Evolutionary conservation across 805 yeast genomes (phyloP).

Genomic region (Barnettozyma botsteinii): DNA sequence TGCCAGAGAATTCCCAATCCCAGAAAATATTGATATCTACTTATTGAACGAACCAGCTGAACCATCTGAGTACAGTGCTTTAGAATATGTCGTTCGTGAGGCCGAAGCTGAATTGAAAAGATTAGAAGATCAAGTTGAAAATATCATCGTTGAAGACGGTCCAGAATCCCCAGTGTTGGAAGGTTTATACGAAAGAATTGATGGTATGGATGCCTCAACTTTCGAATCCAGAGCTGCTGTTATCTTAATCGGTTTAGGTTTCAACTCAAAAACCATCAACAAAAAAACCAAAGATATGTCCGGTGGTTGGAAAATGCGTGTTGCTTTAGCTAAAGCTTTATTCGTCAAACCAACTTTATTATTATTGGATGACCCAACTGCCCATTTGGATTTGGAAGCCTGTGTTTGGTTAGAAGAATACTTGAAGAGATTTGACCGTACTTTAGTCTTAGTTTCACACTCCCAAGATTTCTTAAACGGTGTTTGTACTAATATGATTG

Average conservation of each 20-base stretch:
- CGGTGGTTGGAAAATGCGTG: slow-evolving; percentile 99
- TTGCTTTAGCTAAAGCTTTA: slow-evolving; percentile 94
- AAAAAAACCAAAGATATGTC: slow-evolving; percentile 98
- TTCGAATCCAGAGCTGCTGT: slow-evolving; percentile 96
- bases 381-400: slow-evolving; percentile 98
- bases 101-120: slow-evolving; percentile 91
- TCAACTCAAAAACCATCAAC: slow-evolving; percentile 77
- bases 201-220: slow-evolving; percentile 91
- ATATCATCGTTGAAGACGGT: slow-evolving; percentile 82
- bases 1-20: slow-evolving; percentile 93
- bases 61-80: slow-evolving; percentile 84
- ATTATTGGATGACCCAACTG: slow-evolving; percentile 97
- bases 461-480: slow-evolving; percentile 99
- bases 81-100: slow-evolving; percentile 94
- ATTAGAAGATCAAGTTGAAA: slow-evolving; percentile 87
- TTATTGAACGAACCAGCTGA: slow-evolving; percentile 96
- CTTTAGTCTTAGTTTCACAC: slow-evolving; percentile 90
- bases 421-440: slow-evolving; percentile 89
- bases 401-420: slow-evolving; percentile 99
- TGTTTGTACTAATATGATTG: slow-evolving; percentile 96
- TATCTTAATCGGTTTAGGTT: slow-evolving; percentile 95
- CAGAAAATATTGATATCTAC: slow-evolving; percentile 86
- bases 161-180: slow-evolving; percentile 88
- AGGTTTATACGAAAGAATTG: slow-evolving; percentile 90
- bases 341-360: slow-evolving; percentile 96